These are phyloP conservation scores for Nissolia schottii DNA, from an alignment of 306 rosid genomes.

Conservation along the genomic window DNA sequence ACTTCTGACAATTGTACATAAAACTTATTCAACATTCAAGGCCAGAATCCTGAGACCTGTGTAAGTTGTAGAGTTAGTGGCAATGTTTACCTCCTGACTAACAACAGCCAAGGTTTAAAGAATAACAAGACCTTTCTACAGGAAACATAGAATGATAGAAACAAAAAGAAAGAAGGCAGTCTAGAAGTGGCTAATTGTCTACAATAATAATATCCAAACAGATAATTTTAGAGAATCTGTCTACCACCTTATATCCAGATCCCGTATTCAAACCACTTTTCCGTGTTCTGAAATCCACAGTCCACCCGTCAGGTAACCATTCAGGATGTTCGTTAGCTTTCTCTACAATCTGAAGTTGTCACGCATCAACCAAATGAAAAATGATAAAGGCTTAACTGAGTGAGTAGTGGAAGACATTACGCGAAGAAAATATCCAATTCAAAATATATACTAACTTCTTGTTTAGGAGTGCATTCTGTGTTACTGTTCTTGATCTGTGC, in stretches of 20 bases:
- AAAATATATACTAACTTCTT: conserved; percentile 45
- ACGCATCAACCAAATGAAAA: conserved; percentile 11
- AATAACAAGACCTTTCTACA: neutral
- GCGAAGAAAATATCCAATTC: neutral
- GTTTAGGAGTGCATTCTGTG: conserved; percentile 21
- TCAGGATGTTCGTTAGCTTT: conserved; percentile 50
- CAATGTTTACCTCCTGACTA: neutral
- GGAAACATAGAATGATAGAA: neutral
- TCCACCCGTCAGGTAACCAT: conserved; percentile 94
- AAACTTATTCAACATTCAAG: neutral
- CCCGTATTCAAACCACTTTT: conserved; percentile 64
- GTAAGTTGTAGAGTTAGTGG: conserved; percentile 10
- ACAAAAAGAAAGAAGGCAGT: neutral
- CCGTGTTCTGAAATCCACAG: conserved; percentile 56
- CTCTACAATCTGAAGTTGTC: conserved; percentile 37
- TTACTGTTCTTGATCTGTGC: neutral
- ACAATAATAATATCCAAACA: conserved; percentile 13
- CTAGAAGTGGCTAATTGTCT: neutral
- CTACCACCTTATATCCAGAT: conserved; percentile 62
- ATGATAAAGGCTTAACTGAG: conserved; percentile 10
- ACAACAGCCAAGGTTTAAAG: neutral
- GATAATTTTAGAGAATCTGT: neutral
- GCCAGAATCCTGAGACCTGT: conserved; percentile 2
- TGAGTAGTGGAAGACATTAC: neutral
- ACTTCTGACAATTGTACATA: neutral